Evolutionary conservation across 768 basidiomycete species (phyloP).

Genomic region (Mycena polygramma): DNA sequence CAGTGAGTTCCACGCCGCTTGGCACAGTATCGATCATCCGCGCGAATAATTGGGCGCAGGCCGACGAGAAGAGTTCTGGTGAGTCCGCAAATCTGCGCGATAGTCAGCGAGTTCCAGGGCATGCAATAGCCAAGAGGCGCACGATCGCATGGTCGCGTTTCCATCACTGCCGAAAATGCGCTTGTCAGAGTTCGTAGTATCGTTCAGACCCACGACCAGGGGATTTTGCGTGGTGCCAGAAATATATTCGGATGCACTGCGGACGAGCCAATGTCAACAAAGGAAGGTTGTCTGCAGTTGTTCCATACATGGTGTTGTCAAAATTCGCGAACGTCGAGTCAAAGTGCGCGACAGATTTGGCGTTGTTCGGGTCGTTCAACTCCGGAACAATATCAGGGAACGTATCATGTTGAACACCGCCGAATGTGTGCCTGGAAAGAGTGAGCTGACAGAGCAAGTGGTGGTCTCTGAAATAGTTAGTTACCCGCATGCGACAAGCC

Average conservation of each 20-base stretch:
- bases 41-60: constrained; percentile 17
- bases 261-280: background rate
- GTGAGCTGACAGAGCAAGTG: background rate
- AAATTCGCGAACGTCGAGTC: constrained; percentile 12
- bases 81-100: constrained; percentile 13
- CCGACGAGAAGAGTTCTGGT: constrained; percentile 6
- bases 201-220: constrained; percentile 24
- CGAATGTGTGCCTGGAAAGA: constrained; percentile 4
- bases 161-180: constrained; percentile 30
- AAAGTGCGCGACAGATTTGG: constrained; percentile 17
- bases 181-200: constrained; percentile 27
- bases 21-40: constrained; percentile 23
- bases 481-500: constrained; percentile 25
- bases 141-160: constrained; percentile 53
- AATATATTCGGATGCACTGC: constrained; percentile 23
- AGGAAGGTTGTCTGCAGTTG: background rate
- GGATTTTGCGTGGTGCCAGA: constrained; percentile 13
- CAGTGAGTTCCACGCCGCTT: constrained; percentile 9
- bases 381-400: constrained; percentile 18
- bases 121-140: background rate
- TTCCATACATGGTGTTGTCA: constrained; percentile 23
- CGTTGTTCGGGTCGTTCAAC: constrained; percentile 7
- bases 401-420: constrained; percentile 14
- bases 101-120: background rate
- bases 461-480: too few species aligned